Evolutionary conservation across 306 rosid genomes (phyloP), one percentile per base, ranked within the genome.

Genomic region (Fagus sylvatica): DNA sequence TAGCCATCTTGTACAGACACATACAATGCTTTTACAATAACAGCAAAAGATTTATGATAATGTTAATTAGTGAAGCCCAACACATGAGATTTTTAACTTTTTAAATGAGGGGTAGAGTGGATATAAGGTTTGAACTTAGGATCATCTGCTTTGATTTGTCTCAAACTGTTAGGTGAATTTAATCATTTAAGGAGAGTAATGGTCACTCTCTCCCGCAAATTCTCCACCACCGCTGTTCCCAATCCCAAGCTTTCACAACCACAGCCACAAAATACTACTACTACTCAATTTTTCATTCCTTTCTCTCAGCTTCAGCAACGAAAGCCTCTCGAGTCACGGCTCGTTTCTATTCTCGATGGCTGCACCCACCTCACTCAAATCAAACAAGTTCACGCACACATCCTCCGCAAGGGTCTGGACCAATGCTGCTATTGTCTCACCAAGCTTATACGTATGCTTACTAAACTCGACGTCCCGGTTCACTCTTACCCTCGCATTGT

Each of bases 381-480:
- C 74, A 90, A 89, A 77, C 84, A 83, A 79, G 88, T 88, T 3
- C 97, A 93, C 78, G 93, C 85, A 30, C 87, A 81, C 67, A 76
- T 93, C 62, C 74, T 90, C 73, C 72, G 62, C 62, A 42, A 77
- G 39, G 84, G 83, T 72, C 89, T 91, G 36, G 77, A 78, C 41
- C 96, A 91, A 30, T 86, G 76, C 80, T 90, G 90, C 83, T 89
- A 87, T 73, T 86, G 90, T 10, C 74, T 90, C 65, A 84, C 97
- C 68, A 91, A 91, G 82, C 90, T 93, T 48, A 65, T 90, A 12
- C 96, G 98, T 28, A 76, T 71, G 43, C 87, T 93, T 67, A 78
- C 88, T n/a, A 59, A 84, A 73, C 78, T 78, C 17, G 72, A 76
- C 6, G 79, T 84, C 32, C 93, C 90, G 16, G 61, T 86, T 77